Evolutionary conservation across 2,329 filamentous ascomycete species (phyloP), one percentile per base, ranked within the genome.

Genomic region (Emergomyces pasteurianus): DNA sequence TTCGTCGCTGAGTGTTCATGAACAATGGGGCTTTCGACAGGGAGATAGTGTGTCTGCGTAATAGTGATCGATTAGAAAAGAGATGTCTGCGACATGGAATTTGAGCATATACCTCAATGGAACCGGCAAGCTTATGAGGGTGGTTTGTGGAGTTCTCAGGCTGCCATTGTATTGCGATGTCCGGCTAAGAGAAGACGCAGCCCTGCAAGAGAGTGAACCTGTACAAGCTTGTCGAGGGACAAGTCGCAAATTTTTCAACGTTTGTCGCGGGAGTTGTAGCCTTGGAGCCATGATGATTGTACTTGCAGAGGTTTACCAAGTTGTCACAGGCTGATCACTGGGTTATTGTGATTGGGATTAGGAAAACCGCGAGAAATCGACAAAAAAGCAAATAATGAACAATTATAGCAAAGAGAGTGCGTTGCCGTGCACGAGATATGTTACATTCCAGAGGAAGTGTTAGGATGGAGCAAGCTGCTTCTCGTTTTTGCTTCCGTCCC

Each of bases 221-320:
- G 28, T 23, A 31, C 18, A 38, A 23, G 21, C 38, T 23, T 58
- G 34, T 55, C 63, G 65, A 38, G 62, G 52, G 60, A 63, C 62
- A 21, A 63, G 49, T 34, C 58, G 62, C 43, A 67, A 63, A 61
- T 61, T 65, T 60, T 66, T 66, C 61, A 69, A 68, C 61, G 67
- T 67, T 62, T 67, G 67, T 66, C 70, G 72, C 58, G 67, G 64
- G 52, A 75, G 63, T 60, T 73, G 70, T 65, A 75, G 68, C 64
- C 74, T 72, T 70, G 71, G 71, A 68, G 73, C 71, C 74, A 76
- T 76, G 63, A 58, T 70, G 58, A 67, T 55, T 16, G 28, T 16
- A 42, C 16, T 62, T 18, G 18, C 9, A 54, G 34, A 4, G 34
- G 14, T 9, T 18, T 16, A 26, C 10, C 18, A 40, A 31, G 3